Base-by-base conservation (phyloP, 2,329 filamentous ascomycete genomes). In the Fusarium tjaetaba region DNA sequence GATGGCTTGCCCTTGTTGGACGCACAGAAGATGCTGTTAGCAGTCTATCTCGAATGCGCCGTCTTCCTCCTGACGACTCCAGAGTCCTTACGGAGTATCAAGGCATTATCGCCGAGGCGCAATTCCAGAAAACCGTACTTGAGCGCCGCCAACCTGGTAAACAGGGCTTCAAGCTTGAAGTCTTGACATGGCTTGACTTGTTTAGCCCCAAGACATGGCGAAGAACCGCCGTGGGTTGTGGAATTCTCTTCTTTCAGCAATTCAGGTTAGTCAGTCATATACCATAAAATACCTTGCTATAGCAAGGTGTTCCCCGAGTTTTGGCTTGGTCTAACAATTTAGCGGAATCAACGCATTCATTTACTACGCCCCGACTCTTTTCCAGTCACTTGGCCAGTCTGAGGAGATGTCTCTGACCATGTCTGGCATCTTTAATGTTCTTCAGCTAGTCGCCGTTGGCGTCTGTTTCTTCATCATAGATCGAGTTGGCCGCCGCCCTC, bases 1-100 rank as follows among this genome's bases (percentile, higher is more conserved):
- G 92, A 63, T 94, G 92, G 92, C 85, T 93, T 22, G 91, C 91
- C 28, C 87, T 87, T 30, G 87, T 91, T 72, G 90, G 90, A 66
- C 86, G 89, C 28, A 90, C 90, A 84, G 90, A 93, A 38, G 88
- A 93, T 77, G 88, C 89, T 2, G 83, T 89, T 48, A 77, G 84
- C 30, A 87, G 88, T 46, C 85, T 92, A 28, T 88, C 88, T 4
- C 76, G 83, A 26, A 83, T 92, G 4, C 90, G 92, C 71, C 88
- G 87, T 11, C 80, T 83, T 3, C 89, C 89, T 5, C 84, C 84
- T 10, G 86, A 87, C 62, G 85, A 91, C 68, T 86, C 88, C 14
- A 88, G 88, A 73, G 90, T 92, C 11, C 82, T 91, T 1, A 88
- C 89, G 1, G 88, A 92, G 79, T 90, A 51, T 73, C 84, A 87